Conservation (phyloP, 352 stramenopile species). For the Globisporangium spiculum region DNA sequence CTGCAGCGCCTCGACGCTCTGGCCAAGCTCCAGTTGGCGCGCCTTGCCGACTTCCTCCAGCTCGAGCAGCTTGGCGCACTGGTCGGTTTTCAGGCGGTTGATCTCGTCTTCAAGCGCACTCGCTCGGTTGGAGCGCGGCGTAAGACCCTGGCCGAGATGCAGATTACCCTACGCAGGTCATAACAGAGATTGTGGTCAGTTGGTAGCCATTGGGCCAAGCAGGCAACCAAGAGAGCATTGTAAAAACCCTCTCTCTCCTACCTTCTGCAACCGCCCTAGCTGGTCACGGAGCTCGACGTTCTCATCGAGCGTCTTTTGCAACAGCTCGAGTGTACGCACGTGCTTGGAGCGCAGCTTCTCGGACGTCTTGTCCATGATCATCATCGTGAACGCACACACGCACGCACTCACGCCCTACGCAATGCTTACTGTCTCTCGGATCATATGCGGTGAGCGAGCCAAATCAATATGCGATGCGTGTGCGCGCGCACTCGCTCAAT, state of each 20-base stretch:
- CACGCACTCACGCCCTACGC: background rate
- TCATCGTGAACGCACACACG: slow-evolving; percentile 18
- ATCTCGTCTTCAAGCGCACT: slow-evolving; percentile 65
- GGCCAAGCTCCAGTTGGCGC: slow-evolving; percentile 30
- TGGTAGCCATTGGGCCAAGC: background rate
- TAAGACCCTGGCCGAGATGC: slow-evolving; percentile 35
- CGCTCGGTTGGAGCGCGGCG: slow-evolving; percentile 34
- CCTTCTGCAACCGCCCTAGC: slow-evolving; percentile 47
- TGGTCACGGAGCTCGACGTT: slow-evolving; percentile 63
- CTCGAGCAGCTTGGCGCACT: slow-evolving; percentile 32
- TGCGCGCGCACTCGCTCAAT: too few species aligned
- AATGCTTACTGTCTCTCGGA: too few species aligned
- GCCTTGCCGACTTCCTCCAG: slow-evolving; percentile 30
- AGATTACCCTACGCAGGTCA: slow-evolving; percentile 27
- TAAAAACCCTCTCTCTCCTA: slow-evolving; percentile 8
- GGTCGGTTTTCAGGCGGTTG: slow-evolving; percentile 44
- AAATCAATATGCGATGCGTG: too few species aligned
- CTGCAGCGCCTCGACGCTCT: slow-evolving; percentile 28
- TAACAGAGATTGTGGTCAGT: too few species aligned
- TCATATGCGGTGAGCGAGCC: too few species aligned
- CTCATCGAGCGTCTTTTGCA: slow-evolving; percentile 78
- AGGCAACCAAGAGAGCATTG: background rate
- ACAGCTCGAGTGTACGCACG: slow-evolving; percentile 71
- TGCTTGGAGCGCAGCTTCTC: slow-evolving; percentile 79
- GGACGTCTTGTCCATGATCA: slow-evolving; percentile 59